Conservation (phyloP, 345 rosid species). For the Xanthoceras sorbifolium region DNA sequence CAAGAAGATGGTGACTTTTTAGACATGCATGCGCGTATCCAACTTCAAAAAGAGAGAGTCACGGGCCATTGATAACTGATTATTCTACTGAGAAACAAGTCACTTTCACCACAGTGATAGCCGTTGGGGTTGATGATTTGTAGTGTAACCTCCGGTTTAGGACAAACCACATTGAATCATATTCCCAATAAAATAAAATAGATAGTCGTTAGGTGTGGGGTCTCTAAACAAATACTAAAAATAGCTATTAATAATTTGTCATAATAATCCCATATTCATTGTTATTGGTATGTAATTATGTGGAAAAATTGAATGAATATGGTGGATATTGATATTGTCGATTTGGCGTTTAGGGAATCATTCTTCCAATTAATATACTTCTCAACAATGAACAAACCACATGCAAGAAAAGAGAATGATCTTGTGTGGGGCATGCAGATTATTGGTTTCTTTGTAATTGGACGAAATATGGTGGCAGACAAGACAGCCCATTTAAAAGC, state of each 20-base stretch:
- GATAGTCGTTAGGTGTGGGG: not conserved
- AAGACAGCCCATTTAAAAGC: slow-evolving; percentile 5
- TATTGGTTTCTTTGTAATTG: not conserved
- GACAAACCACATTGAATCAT: not conserved
- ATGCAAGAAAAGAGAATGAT: not conserved
- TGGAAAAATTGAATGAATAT: not conserved
- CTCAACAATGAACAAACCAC: not conserved
- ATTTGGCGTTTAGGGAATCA: not conserved
- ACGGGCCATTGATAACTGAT: slow-evolving; percentile 7
- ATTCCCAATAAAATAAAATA: not conserved
- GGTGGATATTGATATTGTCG: not conserved
- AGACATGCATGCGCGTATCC: not conserved
- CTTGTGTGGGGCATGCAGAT: not conserved
- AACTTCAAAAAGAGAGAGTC: not conserved
- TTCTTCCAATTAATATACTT: not conserved
- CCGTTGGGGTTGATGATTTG: not conserved
- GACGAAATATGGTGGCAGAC: not conserved
- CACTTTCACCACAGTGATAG: slow-evolving; percentile 1
- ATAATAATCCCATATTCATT: not conserved
- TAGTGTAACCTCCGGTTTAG: not conserved
- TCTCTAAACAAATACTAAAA: not conserved
- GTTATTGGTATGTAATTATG: not conserved
- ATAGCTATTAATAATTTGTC: not conserved
- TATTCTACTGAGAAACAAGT: not conserved
- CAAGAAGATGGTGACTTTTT: not conserved